Conservation (phyloP, 192 early-diverging fungal genomes). For the Coemansia sp. region DNA sequence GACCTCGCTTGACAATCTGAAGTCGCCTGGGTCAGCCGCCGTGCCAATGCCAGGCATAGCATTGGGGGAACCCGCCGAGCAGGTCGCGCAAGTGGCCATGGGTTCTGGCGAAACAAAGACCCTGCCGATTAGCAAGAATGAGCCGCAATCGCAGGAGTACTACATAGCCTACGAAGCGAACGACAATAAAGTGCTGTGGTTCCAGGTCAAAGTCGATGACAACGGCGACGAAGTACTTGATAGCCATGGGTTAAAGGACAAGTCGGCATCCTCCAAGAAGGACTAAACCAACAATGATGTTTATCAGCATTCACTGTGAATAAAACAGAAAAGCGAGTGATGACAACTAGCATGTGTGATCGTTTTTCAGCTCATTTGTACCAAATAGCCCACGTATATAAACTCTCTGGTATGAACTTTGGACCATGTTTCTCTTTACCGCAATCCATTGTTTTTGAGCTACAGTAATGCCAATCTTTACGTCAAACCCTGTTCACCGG, state of each 20-base stretch:
- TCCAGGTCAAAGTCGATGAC: constrained; percentile 24
- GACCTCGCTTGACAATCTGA: constrained; percentile 14
- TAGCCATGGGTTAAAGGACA: constrained; percentile 11
- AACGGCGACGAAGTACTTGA: constrained; percentile 25
- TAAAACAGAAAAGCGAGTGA: background rate
- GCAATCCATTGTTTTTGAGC: background rate
- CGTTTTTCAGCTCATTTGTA: background rate
- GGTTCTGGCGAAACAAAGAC: background rate
- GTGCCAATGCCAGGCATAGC: constrained; percentile 27
- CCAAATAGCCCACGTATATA: background rate
- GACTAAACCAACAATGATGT: background rate
- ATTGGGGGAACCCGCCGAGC: constrained; percentile 6
- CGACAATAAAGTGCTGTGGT: constrained; percentile 29
- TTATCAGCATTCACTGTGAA: background rate
- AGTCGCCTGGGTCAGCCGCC: constrained; percentile 9
- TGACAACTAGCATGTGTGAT: background rate
- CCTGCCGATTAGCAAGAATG: background rate
- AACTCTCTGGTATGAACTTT: background rate
- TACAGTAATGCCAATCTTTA: background rate
- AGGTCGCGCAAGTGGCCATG: too few relatives aligned
- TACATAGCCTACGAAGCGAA: constrained; percentile 27
- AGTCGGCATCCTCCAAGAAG: background rate
- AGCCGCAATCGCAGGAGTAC: constrained; percentile 19
- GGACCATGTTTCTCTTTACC: background rate
- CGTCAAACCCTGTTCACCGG: background rate